Base-by-base conservation (phyloP, 805 yeast species). In the Wickerhamomyces subpelliculosus region DNA sequence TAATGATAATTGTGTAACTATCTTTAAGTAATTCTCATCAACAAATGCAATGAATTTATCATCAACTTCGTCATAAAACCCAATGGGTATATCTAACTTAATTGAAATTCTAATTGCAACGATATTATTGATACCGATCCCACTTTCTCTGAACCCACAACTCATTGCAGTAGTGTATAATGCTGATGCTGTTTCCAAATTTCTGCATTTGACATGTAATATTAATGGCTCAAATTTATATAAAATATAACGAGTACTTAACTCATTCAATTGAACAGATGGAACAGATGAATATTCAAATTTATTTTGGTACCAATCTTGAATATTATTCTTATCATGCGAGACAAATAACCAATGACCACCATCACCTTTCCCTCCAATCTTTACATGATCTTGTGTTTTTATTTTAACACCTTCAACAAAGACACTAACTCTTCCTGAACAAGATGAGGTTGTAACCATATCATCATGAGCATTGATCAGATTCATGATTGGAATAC, bases 371-470 rank as follows among this genome's bases (percentile, higher is more conserved):
- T 87, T 87, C 4, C 94, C 86, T 2, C 95, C 93, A 13, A 82
- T 73, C 48, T 74, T 68, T 68, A 3, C 55, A 11, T 41, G 40
- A 12, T 55, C 53, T 8, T 45, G 46, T 10, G 40, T 42, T 26
- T 51, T 54, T 11, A 40, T 46, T 48, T 84, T 84, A 9, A 61
- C 57, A 3, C 95, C 95, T 53, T 86, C 95, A 2, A 82, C 61
- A 54, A 83, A 87, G 0, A 87, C 87, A 40, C 90, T 79, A 2
- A 86, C 80, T 51, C 96, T 65, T 3, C 96, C 96, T 0, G 95
- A 84, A 47, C 96, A 87, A 14, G 93, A 80, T 1, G 94, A 84
- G 0, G 96, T 87, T 3, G 95, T 86, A 10, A 87, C 93, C 77
- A 83, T 72, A 45, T 81, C 77, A 0, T 60, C 50, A 47, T 75